These are phyloP conservation scores for Globisporangium nodosum DNA, from an alignment of 352 stramenopile species.

Conservation along the genomic window DNA sequence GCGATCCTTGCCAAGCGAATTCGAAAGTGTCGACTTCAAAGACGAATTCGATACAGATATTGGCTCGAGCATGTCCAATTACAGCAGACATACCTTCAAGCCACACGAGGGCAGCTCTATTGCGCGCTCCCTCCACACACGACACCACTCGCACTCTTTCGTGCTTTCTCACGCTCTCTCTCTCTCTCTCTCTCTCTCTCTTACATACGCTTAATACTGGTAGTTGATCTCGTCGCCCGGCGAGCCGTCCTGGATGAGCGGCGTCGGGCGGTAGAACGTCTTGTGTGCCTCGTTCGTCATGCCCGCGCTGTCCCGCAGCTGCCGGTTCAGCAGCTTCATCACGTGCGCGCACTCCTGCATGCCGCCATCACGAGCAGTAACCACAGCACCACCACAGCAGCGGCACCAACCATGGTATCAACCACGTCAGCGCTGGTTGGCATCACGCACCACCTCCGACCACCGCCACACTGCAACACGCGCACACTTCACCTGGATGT, in stretches of 20 bases:
- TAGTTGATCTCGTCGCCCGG: constrained; percentile 6
- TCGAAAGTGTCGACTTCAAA: too few relatives aligned
- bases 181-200: too few relatives aligned
- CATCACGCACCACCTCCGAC: neutral
- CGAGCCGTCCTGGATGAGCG: constrained; percentile 12
- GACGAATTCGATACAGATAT: neutral
- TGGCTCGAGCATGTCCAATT: neutral
- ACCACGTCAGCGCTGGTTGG: neutral
- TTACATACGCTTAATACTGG: neutral
- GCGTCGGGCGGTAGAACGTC: constrained; percentile 23
- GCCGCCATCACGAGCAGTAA: neutral
- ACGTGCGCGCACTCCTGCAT: constrained; percentile 53
- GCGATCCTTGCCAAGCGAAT: too few relatives aligned
- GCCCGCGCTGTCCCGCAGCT: constrained; percentile 47
- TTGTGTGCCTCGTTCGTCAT: constrained; percentile 31
- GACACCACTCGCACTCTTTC: neutral
- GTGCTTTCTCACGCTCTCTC: too few relatives aligned
- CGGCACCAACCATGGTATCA: neutral
- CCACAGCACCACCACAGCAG: neutral
- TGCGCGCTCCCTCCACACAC: neutral
- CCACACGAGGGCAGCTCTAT: neutral
- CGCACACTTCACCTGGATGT: constrained; percentile 36
- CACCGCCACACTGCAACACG: neutral
- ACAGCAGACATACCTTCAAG: neutral
- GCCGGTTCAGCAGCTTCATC: constrained; percentile 63